Base-by-base conservation (phyloP, 257 asterid species). In the Penstemon eatonii region DNA sequence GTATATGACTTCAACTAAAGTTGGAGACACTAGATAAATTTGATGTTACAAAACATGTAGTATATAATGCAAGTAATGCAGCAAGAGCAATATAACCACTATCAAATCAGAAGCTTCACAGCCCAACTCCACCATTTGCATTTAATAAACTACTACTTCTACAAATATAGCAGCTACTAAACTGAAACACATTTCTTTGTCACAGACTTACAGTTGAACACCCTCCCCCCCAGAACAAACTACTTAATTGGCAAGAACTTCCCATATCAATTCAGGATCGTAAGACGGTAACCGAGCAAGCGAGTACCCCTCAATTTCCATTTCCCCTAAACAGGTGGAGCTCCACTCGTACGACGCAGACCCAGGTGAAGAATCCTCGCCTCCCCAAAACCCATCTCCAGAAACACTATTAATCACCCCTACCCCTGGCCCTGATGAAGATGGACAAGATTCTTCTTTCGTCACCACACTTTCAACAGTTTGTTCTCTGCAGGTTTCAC, bases 191-290 rank as follows among this genome's bases (percentile, higher is more conserved):
- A 25, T 25, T 25, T 25, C 33, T 25, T 25, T 25, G 33, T 25
- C 33, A 25, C 33, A 25, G n/a, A 10, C 18, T 15, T 15, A 15
- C 18, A 15, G 18, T 15, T 55, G 49, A 42, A 62, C 10, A 39
- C n/a, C n/a, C n/a, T n/a, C n/a, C 7, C 56, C 51, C 51, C 13
- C 15, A 18, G 7, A 65, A 50, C 1, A 58, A 15, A 44, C 81
- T 83, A 25, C 33, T 25, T 25, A 92, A 80, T 72, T 93, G 2
- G 99, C 95, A 42, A 93, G 89, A 46, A 87, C 92, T 64, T 91
- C 95, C 99, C 99, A 94, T 9, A 94, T 91, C 77, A 91, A 72
- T 52, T 94, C 99, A 0, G 97, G 92, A 68, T 94, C 99, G 73
- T 74, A 89, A 49, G 99, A 94, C 68, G 99, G 99, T 73, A 94